These are phyloP conservation scores for Colletotrichum trifolii DNA, from an alignment of 2,329 filamentous ascomycete species.

Conservation along the genomic window DNA sequence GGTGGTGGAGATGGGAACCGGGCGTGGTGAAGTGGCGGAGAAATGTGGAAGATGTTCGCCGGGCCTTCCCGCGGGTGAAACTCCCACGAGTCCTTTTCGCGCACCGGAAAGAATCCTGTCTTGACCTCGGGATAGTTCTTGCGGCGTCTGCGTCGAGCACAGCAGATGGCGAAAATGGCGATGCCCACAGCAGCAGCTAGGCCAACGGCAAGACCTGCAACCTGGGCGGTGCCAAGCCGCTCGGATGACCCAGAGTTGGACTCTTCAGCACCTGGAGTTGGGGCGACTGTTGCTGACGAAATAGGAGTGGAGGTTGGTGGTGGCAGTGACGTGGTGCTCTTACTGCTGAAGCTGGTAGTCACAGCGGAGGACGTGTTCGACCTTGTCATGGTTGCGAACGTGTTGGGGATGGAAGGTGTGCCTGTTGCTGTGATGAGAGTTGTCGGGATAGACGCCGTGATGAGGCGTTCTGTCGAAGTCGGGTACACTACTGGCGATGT, in stretches of 20 bases:
- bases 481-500: constrained; percentile 20
- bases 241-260: constrained; percentile 24
- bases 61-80: constrained; percentile 32
- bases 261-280: constrained; percentile 26
- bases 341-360: constrained; percentile 28
- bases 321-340: constrained; percentile 22
- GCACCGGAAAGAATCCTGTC: constrained; percentile 51
- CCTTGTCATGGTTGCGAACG: constrained; percentile 34
- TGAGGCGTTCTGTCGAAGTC: constrained; percentile 25
- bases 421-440: constrained; percentile 27
- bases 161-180: constrained; percentile 58
- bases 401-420: constrained; percentile 11
- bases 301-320: constrained; percentile 19
- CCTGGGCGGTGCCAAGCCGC: constrained; percentile 29
- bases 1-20: constrained; percentile 39
- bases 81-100: constrained; percentile 52
- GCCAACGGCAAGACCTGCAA: constrained; percentile 35
- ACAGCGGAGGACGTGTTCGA: constrained; percentile 4
- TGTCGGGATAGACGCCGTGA: constrained; percentile 29
- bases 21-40: constrained; percentile 49
- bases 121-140: constrained; percentile 51
- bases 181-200: constrained; percentile 46
- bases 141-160: constrained; percentile 55
- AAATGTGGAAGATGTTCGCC: constrained; percentile 52
- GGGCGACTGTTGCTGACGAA: constrained; percentile 19